Base-by-base conservation (phyloP, 192 early-diverging fungal genomes). In the Kappamyces sp. region DNA sequence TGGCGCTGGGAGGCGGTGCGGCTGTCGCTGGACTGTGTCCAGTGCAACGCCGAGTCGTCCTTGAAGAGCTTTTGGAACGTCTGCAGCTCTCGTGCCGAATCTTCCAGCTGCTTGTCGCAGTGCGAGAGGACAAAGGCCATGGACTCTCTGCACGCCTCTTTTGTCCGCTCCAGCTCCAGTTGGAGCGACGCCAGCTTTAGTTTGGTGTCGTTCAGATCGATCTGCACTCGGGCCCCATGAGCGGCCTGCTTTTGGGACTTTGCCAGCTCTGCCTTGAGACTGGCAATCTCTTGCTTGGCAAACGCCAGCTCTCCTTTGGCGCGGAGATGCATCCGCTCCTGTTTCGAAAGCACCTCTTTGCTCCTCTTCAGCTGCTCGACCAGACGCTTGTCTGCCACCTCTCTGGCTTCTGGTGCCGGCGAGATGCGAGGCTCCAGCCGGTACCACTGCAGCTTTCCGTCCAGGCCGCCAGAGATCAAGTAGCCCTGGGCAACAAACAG, bases 31-130 rank as follows among this genome's bases (percentile, higher is more conserved):
- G 35, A 41, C 60, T 15, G 15, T 45, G 0, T 15, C 8, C 35
- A 39, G 49, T 8, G 14, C 14, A 39, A 69, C 54, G 0, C 63
- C 55, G 60, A 66, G 0, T 69, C 61, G 38, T 65, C 57, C 22
- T 71, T 64, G 12, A 76, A 43, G 29, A 76, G 46, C n/a, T 49
- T 47, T 49, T 67, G 60, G 8, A 75, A 49, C n/a, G 68, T 59
- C 36, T 62, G 47, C 9, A 80, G 62, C 40, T 80, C 78, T 38
- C 63, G 57, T 57, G 74, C 70, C 29, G 73, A 71, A 34, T 70
- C 65, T 12, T 77, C 45, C 29, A 62, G 63, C 3, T 63, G 62
- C 31, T 53, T 41, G 30, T 69, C 68, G 1, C 67, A 52, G 32
- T 63, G 62, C 5, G 50, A 59, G 5, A 49, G 49, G 29, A 80